phyloP scores from a whole-genome alignment of 768 basidiomycete species.

The Coprinopsis marcescibilis region DNA sequence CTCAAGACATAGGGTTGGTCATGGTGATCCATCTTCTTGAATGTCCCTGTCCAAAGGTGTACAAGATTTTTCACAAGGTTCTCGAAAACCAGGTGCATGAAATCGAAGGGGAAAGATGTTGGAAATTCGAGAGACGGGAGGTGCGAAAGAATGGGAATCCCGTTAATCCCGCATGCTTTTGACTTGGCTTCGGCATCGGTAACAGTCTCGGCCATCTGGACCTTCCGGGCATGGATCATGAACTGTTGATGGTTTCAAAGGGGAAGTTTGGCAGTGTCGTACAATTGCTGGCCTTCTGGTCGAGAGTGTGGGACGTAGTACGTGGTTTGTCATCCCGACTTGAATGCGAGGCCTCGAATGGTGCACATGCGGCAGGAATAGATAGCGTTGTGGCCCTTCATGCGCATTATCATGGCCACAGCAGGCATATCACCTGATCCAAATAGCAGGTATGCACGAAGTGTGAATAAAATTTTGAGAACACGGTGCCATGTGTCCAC shows the following conservation, averaged over 20 bases:
- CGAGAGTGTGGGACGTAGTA: conserved; percentile 26
- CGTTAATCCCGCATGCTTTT: conserved; percentile 28
- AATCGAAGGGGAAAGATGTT: conserved; percentile 35
- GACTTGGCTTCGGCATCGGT: conserved; percentile 16
- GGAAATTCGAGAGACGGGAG: conserved; percentile 32
- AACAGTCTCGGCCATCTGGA: conserved; percentile 13
- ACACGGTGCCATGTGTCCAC: conserved; percentile 25
- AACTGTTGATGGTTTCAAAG: conserved; percentile 26
- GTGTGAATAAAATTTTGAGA: conserved; percentile 5
- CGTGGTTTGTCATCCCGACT: conserved; percentile 12
- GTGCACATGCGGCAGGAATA: conserved; percentile 29
- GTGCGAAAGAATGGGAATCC: conserved; percentile 24
- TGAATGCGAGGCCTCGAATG: conserved; percentile 22
- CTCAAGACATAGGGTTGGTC: conserved; percentile 20
- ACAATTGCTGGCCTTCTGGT: conserved; percentile 7
- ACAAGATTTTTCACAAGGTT: conserved; percentile 35
- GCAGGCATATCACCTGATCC: conserved; percentile 21
- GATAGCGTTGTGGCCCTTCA: conserved; percentile 40
- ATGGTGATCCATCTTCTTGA: conserved; percentile 28
- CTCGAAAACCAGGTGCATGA: conserved; percentile 41
- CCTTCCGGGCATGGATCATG: conserved; percentile 10
- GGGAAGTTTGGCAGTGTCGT: conserved; percentile 28
- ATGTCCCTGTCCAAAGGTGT: conserved; percentile 32
- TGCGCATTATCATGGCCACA: conserved; percentile 18
- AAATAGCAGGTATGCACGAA: conserved; percentile 17